Base-by-base conservation (phyloP, 2,329 filamentous ascomycete genomes). In the Fusarium paranaense region DNA sequence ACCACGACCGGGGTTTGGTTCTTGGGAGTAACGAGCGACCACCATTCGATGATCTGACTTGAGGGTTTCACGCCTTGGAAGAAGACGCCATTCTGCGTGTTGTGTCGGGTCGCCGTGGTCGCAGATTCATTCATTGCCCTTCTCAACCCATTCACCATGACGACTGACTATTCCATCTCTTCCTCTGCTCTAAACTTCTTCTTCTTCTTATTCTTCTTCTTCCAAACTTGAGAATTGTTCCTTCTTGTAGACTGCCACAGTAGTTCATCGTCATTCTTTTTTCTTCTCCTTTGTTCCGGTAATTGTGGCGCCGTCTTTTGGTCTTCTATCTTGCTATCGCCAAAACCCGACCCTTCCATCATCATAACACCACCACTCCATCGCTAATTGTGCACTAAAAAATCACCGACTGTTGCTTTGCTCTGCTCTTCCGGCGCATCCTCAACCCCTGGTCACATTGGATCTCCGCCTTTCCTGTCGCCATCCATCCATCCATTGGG, bases 41-140 rank as follows among this genome's bases (percentile, higher is more conserved):
- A 25, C 58, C 35, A 75, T 76, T 74, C 68, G 73, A 72, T 76
- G 73, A 76, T 76, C 73, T 76, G 73, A 75, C 67, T 59, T 66
- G 38, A 37, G 33, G 45, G 37, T 33, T 64, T 64, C 40, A 54
- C 58, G 37, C 66, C 66, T 66, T 70, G 62, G 72, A 65, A 67
- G 6, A 35, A 33, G 32, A 47, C 58, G 67, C 61, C 45, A 37
- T 65, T 38, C 22, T n/a, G 37, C n/a, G 56, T 47, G n/a, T 20
- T 47, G n/a, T n/a, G 64, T 52, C 45, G 20, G 30, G 69, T 61
- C 52, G 58, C 60, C 32, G 27, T 70, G 50, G 40, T 70, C 59
- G 67, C 57, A 52, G 30, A 68, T 47, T 45, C 64, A 50, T 50
- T 61, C 67, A 71, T 42, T 30, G 37, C 37, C 61, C 40, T 59